Evolutionary conservation across 768 basidiomycete species (phyloP).

Genomic region (Mycena floridula): DNA sequence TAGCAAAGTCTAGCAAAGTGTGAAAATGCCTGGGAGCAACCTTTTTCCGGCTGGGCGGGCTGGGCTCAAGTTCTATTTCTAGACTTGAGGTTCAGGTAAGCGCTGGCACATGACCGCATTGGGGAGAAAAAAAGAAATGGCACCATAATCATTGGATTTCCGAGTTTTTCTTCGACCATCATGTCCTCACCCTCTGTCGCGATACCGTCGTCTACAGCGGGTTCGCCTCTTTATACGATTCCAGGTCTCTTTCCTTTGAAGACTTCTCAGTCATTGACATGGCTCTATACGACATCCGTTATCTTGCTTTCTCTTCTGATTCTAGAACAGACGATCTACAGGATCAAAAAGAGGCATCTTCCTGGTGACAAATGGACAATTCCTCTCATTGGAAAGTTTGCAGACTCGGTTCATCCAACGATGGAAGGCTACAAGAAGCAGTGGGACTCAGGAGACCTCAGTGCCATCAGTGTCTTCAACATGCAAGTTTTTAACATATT

Average conservation of each 20-base stretch:
- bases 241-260: slow-evolving; percentile 38
- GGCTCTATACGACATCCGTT: slow-evolving; percentile 66
- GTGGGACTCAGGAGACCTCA: slow-evolving; percentile 87
- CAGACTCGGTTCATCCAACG: slow-evolving; percentile 85
- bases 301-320: slow-evolving; percentile 70
- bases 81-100: no score
- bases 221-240: slow-evolving; percentile 35
- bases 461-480: slow-evolving; percentile 93
- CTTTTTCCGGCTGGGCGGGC: no score
- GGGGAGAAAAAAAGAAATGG: no score
- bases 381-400: slow-evolving; percentile 96
- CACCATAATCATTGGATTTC: no score
- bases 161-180: background rate
- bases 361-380: slow-evolving; percentile 92
- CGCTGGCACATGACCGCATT: no score
- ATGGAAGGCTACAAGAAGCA: slow-evolving; percentile 89
- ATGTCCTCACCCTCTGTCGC: slow-evolving; percentile 18
- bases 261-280: slow-evolving; percentile 30
- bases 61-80: no score
- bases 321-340: slow-evolving; percentile 85
- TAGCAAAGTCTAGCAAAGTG: no score
- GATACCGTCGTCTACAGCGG: slow-evolving; percentile 38
- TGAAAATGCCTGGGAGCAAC: no score
- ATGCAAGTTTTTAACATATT: slow-evolving; percentile 60
- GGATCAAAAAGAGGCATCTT: slow-evolving; percentile 82